Percentiles rank a stretch among this genome's conserved stretches.
Evolutionary conservation across 2,329 filamentous ascomycete species (phyloP).

Genomic region (Alternaria angustiovoidea): DNA sequence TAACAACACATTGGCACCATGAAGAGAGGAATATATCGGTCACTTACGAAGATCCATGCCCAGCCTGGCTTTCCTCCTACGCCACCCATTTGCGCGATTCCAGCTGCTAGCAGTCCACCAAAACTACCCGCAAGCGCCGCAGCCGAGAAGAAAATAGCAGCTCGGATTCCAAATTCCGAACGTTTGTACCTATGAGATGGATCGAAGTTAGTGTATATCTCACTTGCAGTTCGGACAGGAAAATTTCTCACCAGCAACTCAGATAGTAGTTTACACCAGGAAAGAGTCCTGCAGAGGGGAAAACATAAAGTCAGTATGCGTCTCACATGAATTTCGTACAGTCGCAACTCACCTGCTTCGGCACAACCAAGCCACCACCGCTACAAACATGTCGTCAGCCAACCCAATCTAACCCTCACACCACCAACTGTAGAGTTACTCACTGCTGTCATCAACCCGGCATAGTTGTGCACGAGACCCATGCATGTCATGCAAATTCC

Average conservation of each 20-base stretch:
- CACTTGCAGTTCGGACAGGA: too few relatives aligned
- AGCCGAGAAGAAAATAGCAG: conserved; percentile 84
- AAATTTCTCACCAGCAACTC: conserved; percentile 68
- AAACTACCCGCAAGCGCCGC: conserved; percentile 82
- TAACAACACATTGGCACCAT: neutral
- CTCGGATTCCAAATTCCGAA: conserved; percentile 79
- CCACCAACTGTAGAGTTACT: conserved; percentile 1
- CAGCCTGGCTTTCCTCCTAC: conserved; percentile 58
- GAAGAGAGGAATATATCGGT: too few relatives aligned
- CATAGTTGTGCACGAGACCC: conserved; percentile 70
- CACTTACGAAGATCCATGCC: conserved; percentile 57
- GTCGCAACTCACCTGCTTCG: conserved; percentile 65
- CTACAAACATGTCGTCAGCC: conserved; percentile 10
- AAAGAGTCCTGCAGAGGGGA: conserved; percentile 53
- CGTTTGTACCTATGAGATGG: conserved; percentile 65
- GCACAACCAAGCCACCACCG: conserved; percentile 72
- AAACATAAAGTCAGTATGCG: too few relatives aligned
- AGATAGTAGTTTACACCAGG: conserved; percentile 77
- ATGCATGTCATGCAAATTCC: conserved; percentile 74
- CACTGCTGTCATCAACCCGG: conserved; percentile 68
- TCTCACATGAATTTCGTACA: too few relatives aligned
- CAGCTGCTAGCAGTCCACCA: conserved; percentile 76
- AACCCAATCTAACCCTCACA: neutral
- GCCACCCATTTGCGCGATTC: conserved; percentile 74
- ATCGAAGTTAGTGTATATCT: too few relatives aligned